Base-by-base conservation (phyloP, 1,284 basidiomycete genomes). In the Ustilago esculenta region DNA sequence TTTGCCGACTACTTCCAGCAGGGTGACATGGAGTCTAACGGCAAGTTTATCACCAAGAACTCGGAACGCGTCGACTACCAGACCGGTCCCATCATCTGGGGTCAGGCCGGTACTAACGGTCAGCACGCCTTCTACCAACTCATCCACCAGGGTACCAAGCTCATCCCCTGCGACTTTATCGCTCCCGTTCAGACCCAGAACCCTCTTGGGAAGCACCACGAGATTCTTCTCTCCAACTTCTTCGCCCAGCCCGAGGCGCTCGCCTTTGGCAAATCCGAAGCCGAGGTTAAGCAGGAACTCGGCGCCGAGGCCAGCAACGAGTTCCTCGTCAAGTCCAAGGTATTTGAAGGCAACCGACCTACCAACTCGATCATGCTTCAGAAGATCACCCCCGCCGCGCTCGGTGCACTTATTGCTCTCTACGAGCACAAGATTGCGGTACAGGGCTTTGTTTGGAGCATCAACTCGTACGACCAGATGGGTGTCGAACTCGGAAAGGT, bases 1-100 rank as follows among this genome's bases (percentile, higher is more conserved):
- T 98, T 98, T 81, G 95, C 95, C 53, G 95, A 98, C 84, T 98
- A 98, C 87, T 98, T 98, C 91, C 95, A 98, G 84, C 95, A 98
- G 85, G 94, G 94, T 41, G 95, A 98, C 84, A 98, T 98, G 95
- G 95, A 98, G 85, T 96, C 93, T 20, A 98, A 98, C 84, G 95
- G 95, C 65, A 98, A 98, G 86, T 92, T 88, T 63, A 87, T 97
- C 71, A 97, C 94, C 77, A 98, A 98, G 85, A 86, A 88, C 73
- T 95, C 94, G 18, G 86, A 92, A 68, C 90, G 91, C 48, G 95
- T 98, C 18, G 84, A 92, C 84, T 98, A 98, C 85, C 90, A 98
- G 85, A 98, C 95, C 48, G 96, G 95, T 37, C 95, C 95, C 5
- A 97, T 98, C 85, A 92, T 98, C 83, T 98, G 96, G 95, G 96